These are phyloP conservation scores for Forsythia suspensa DNA, from an alignment of 257 asterid genomes.

Conservation along the genomic window DNA sequence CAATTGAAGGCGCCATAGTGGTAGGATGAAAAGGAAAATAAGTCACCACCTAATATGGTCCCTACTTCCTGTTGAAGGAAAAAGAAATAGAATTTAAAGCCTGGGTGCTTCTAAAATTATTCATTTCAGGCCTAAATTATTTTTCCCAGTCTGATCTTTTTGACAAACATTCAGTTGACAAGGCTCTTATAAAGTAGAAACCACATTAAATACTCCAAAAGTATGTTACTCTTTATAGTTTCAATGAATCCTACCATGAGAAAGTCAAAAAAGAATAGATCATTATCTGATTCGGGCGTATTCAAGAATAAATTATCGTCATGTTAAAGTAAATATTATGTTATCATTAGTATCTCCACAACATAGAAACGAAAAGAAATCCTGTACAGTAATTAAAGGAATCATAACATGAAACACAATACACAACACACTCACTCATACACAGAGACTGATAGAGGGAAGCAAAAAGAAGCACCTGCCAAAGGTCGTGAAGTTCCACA, in stretches of 20 bases:
- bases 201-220: neutral
- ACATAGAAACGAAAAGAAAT: neutral
- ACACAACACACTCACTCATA: neutral
- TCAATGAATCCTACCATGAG: neutral
- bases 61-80: neutral
- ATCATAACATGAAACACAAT: neutral
- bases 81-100: neutral
- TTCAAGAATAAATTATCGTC: neutral
- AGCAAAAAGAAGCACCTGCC: constrained; percentile 68
- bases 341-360: neutral
- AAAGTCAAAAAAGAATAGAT: neutral
- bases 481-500: constrained; percentile 85
- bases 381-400: neutral
- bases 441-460: constrained; percentile 7
- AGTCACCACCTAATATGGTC: neutral
- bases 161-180: neutral
- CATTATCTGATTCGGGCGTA: neutral
- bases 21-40: neutral
- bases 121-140: neutral
- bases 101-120: neutral
- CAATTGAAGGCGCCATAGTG: neutral
- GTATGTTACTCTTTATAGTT: neutral
- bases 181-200: neutral
- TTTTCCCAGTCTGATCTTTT: neutral
- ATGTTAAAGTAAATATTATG: neutral